Evolutionary conservation across 2,329 filamentous ascomycete species (phyloP).

Genomic region (Cercospora sp.): DNA sequence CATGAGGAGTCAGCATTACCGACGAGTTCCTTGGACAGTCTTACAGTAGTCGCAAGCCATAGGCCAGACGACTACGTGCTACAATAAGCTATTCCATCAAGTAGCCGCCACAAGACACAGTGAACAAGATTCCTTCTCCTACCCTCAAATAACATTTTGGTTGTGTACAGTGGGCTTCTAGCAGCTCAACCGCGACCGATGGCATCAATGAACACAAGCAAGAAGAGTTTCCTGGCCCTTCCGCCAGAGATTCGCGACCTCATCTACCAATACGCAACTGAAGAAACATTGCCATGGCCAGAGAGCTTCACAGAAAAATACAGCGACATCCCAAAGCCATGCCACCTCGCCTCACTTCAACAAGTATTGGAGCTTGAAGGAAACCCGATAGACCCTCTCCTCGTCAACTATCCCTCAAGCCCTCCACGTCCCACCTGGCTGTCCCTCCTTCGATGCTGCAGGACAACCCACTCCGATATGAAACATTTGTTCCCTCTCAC

Average conservation of each 20-base stretch:
- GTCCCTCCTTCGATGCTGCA: slow-evolving; percentile 6
- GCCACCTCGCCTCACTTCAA: background rate
- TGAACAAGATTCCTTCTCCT: background rate
- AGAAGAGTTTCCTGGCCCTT: slow-evolving; percentile 3
- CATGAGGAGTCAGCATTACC: background rate
- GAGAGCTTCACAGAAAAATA: background rate
- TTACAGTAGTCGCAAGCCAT: background rate
- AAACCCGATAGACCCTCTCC: background rate
- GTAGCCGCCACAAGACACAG: background rate
- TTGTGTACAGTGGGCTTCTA: background rate
- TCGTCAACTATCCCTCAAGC: background rate
- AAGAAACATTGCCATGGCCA: background rate
- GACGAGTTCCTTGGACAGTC: background rate
- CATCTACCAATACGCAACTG: slow-evolving; percentile 3
- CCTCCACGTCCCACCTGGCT: slow-evolving; percentile 11
- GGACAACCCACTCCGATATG: slow-evolving; percentile 2
- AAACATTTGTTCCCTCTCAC: background rate
- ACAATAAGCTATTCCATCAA: background rate
- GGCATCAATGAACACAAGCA: background rate
- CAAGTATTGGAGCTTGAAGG: background rate
- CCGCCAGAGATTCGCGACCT: slow-evolving; percentile 17
- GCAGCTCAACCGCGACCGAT: background rate
- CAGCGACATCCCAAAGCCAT: background rate
- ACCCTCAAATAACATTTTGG: background rate
- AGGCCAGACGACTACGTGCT: background rate